Evolutionary conservation across 129 eudicot genomes (phyloP), one percentile per base, ranked within the genome.

Genomic region (Mikania micrantha): DNA sequence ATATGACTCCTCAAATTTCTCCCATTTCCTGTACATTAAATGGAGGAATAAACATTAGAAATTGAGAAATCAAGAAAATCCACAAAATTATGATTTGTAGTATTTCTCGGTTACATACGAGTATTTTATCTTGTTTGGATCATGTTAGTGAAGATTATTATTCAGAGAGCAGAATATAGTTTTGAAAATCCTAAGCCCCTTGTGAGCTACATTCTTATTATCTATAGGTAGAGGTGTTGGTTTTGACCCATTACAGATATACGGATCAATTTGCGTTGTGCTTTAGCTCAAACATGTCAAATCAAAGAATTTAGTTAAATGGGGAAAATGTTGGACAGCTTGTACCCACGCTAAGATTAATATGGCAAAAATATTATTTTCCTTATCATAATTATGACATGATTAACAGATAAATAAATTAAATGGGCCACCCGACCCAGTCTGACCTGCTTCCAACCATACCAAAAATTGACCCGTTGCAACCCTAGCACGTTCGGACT

Each of bases 1-100:
- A 83, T 92, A 86, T 0, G 98, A 92, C 25, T 92, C 98, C 73
- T 86, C 98, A 80, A 88, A 88, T 57, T 92, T 92, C 65, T 84
- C 95, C 98, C 98, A 92, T 77, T 67, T 79, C 80, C 98, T 92
- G 70, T 29, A 72, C 52, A 61, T 19, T 34, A 72, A 57, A 72
- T 13, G 60, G 35, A 35, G 16, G 50, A 35, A 68, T 17, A 22
- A 35, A 22, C 36, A 20, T 32, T 68, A 35, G 20, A 21, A 21
- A 32, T 9, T 67, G 15, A 67, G 38, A 40, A 73, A 50, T 62
- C 29, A 39, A 40, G 6, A 54, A 65, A 19, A 4, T 27, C 49
- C 11, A 28, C 52, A 25, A 7, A 7, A 27, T 39, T 19, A 38
- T 28, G 48, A 73, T 35, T 48, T 39, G 11, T 19, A 52, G 56